Conservation (phyloP, 176 grass and related monocot genomes). For the Avena atlantica region DNA sequence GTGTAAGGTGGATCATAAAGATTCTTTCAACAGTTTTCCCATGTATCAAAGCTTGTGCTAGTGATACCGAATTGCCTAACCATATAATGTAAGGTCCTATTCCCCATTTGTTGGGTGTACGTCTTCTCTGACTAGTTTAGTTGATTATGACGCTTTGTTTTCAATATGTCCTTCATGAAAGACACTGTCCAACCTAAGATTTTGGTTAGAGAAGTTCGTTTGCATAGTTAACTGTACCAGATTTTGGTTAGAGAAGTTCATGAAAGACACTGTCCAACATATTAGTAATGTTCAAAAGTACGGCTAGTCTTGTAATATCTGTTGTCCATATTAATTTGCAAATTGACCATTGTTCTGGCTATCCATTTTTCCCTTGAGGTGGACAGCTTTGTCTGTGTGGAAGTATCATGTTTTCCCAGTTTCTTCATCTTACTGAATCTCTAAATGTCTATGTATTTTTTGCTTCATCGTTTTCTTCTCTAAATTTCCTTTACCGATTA, state of each 20-base stretch:
- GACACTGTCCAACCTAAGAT: conserved; percentile 21
- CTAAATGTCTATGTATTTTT: conserved; percentile 17
- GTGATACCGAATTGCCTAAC: conserved; percentile 72
- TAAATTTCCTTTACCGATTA: conserved; percentile 33
- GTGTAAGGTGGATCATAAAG: conserved; percentile 90
- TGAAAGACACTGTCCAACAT: conserved; percentile 39
- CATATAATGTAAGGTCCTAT: conserved; percentile 78
- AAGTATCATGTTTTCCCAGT: conserved; percentile 1
- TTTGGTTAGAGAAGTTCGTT: not conserved
- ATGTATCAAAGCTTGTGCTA: conserved; percentile 90
- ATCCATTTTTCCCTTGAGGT: not conserved
- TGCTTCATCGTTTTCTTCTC: conserved; percentile 6
- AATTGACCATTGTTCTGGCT: conserved; percentile 27
- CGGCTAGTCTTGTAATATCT: conserved; percentile 10
- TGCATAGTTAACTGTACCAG: conserved; percentile 1
- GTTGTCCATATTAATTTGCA: not conserved
- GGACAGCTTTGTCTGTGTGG: conserved; percentile 1
- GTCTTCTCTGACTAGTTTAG: conserved; percentile 27
- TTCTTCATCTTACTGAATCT: conserved; percentile 13
- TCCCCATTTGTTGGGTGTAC: conserved; percentile 23
- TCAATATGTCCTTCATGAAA: conserved; percentile 31
- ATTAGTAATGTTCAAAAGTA: conserved; percentile 5
- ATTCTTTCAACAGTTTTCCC: conserved; percentile 92
- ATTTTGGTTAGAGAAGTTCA: not conserved
- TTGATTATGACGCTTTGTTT: conserved; percentile 16